Evolutionary conservation across 1,284 basidiomycete genomes (phyloP), one percentile per base, ranked within the genome.

Genomic region (Leccinum fuscescens): DNA sequence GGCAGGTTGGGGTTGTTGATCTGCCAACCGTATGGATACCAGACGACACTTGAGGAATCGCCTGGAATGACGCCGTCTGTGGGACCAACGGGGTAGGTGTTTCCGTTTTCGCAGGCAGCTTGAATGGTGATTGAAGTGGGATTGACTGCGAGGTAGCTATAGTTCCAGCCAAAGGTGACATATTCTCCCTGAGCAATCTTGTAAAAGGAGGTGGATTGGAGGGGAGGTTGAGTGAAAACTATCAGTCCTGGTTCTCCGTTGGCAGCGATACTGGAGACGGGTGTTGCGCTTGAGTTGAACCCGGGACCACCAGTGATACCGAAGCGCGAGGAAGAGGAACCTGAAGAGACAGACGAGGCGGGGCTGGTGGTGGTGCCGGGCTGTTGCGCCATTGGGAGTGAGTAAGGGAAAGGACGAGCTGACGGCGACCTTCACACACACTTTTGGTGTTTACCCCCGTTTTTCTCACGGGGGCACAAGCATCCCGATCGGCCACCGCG

Each of bases 161-260:
- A 84, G 74, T 94, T 96, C 94, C 94, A 97, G n/a, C 83, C 93
- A 75, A 96, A 93, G 20, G 93, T 96, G 70, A 96, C 83, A 60
- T 80, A 80, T 69, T 92, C 83, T 52, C 81, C 80, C 0, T 79
- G 76, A 0, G 90, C 92, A 67, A 98, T 91, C 81, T 97, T 96
- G 82, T 89, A 96, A 78, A 85, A 98, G 6, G 92, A 93, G 3
- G 88, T 86, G 22, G 86, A 86, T 9, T 89, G 88, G 65, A 86
- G 82, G 0, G 92, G 88, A 1, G 94, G 94, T 71, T 92, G 82
- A 29, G 90, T 91, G 71, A 92, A 86, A 59, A 85, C 81, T 61
- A 93, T 74, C 46, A 80, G 80, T 24, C 92, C 92, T 9, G 84
- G 86, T 9, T 86, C 76, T 1, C 85, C 86, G 12, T 83, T 81